These are phyloP conservation scores for Arachis monticola DNA, from an alignment of 331 rosid species.

Conservation along the genomic window DNA sequence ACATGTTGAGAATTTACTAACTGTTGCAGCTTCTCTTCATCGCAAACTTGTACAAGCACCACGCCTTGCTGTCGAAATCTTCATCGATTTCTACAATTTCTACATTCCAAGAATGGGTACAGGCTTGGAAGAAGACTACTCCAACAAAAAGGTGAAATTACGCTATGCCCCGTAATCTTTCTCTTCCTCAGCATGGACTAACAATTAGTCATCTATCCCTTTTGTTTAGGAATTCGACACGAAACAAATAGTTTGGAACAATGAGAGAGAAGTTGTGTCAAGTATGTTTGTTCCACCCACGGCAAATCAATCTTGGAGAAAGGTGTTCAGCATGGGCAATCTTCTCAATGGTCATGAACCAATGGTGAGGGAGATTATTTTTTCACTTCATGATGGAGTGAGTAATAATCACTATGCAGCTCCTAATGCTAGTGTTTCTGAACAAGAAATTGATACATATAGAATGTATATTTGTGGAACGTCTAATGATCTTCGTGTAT, in stretches of 20 bases:
- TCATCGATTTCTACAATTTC: conserved; percentile 62
- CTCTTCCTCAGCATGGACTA: conserved; percentile 21
- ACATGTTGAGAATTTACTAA: conserved; percentile 69
- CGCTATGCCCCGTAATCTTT: conserved; percentile 12
- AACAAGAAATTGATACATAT: conserved; percentile 59
- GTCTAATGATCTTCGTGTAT: conserved; percentile 71
- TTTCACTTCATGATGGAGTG: conserved; percentile 58
- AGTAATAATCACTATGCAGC: conserved; percentile 69
- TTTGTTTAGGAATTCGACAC: conserved; percentile 62
- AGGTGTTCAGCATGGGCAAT: conserved; percentile 84
- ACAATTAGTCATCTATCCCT: conserved; percentile 19
- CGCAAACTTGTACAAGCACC: conserved; percentile 68
- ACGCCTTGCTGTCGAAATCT: conserved; percentile 63
- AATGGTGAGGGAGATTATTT: conserved; percentile 69
- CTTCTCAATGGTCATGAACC: conserved; percentile 89
- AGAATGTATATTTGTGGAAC: conserved; percentile 80
- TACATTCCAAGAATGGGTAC: conserved; percentile 77
- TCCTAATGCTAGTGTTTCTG: conserved; percentile 36
- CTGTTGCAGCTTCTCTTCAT: conserved; percentile 76
- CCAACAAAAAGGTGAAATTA: conserved; percentile 51
- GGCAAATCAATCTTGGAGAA: conserved; percentile 84
- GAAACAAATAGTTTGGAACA: conserved; percentile 54
- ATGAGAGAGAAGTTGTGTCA: conserved; percentile 66
- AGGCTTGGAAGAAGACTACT: conserved; percentile 43
- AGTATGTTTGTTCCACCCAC: conserved; percentile 66